Evolutionary conservation across 495 filamentous ascomycete genomes (phyloP).

Genomic region (Penicillium macrosclerotiorum): DNA sequence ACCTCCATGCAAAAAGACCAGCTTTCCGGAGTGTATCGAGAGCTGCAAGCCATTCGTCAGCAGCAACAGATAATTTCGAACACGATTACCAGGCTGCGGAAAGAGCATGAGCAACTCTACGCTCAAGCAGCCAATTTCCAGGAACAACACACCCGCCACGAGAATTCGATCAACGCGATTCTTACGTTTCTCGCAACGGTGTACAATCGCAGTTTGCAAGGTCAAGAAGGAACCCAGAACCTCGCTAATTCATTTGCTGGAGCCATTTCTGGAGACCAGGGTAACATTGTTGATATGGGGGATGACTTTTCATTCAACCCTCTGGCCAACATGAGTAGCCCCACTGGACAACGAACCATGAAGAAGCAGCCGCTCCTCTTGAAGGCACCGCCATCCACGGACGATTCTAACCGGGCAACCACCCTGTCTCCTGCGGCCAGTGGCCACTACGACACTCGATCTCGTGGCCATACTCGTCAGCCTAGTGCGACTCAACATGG

Average conservation of each 20-base stretch:
- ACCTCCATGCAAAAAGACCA: constrained; percentile 69
- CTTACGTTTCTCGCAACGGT: constrained; percentile 95
- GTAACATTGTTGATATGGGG: constrained; percentile 72
- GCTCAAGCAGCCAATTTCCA: constrained; percentile 89
- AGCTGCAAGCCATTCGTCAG: constrained; percentile 75
- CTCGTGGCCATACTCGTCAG: constrained; percentile 36
- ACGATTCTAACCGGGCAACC: constrained; percentile 32
- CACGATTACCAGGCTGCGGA: constrained; percentile 71
- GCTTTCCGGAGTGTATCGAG: constrained; percentile 69
- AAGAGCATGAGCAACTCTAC: constrained; percentile 85
- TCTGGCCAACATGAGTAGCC: constrained; percentile 38
- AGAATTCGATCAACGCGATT: constrained; percentile 97
- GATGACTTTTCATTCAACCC: constrained; percentile 51
- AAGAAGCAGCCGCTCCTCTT: constrained; percentile 52
- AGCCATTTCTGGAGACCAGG: constrained; percentile 63
- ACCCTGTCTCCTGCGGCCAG: constrained; percentile 40
- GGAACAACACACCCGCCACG: constrained; percentile 87
- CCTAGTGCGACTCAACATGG: constrained; percentile 32
- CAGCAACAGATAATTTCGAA: constrained; percentile 81
- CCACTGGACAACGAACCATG: constrained; percentile 37
- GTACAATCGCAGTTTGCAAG: constrained; percentile 76
- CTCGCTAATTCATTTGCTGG: constrained; percentile 71
- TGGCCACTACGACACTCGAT: constrained; percentile 30
- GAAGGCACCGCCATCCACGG: constrained; percentile 44
- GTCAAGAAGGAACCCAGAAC: constrained; percentile 59